Evolutionary conservation across 2,329 filamentous ascomycete species (phyloP), one percentile per base, ranked within the genome.

Genomic region (Sphaerulina vaccinii): DNA sequence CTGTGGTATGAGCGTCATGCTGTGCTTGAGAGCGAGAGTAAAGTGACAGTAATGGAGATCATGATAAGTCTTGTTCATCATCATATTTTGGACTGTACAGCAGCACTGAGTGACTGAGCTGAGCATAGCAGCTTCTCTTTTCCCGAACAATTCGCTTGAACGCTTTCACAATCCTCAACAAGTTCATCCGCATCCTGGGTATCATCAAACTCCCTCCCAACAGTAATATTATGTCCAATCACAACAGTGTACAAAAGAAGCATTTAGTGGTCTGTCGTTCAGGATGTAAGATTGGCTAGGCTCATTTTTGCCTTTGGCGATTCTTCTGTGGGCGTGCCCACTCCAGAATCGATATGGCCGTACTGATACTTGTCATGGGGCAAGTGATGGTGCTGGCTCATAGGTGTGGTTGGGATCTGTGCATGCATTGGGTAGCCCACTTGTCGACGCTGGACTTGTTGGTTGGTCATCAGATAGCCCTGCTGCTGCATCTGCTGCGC

Each of bases 271-370:
- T 41, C 33, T 51, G 49, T 55, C 49, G 49, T 55, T 50, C 33
- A 67, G 51, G 66, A 64, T 3, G 66, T 70, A 36, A 70, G 63
- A 49, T 69, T 68, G 13, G 68, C 69, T 16, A 70, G 58, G 56
- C 66, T 68, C 68, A 70, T 70, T 61, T 69, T 69, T 51, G 69
- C 66, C 58, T 65, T 65, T 19, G 68, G 68, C 29, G 68, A 70
- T 50, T 61, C 68, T 6, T 67, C 65, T 15, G 56, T 56, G 29
- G 62, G 62, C 15, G 63, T 64, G 54, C 62, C 56, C 35, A 68
- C 58, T 19, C 61, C 60, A 3, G 62, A 61, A 51, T 67, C 63
- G 47, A 65, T 56, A 23, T 59, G 52, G 27, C 62, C 42, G 32
- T 43, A 45, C 44, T 52, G 44, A 41, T 62, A 66, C 59, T 57